Evolutionary conservation across 257 asterid genomes (phyloP), one percentile per base, ranked within the genome.

Genomic region (Forsythia viridissima): DNA sequence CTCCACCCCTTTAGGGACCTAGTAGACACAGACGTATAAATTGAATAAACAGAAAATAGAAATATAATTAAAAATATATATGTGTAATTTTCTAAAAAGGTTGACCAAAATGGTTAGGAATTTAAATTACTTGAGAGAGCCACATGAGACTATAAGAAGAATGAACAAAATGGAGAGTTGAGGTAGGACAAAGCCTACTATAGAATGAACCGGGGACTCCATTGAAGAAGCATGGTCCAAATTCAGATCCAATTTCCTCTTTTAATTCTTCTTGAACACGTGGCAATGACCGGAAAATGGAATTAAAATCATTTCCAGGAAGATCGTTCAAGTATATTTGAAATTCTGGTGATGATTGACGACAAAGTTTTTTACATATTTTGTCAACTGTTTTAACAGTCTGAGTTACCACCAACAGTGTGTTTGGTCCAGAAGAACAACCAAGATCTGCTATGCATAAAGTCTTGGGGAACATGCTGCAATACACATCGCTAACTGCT

Each of bases 131-230:
- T 85, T 81, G 81, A 76, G 94, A 91, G 3, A 89, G 86, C 94
- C 96, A 91, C 87, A 85, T 88, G 79, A 91, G 92, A 73, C 94
- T 89, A 74, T 86, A 92, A 70, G 92, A 88, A 30, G 97, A 89
- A 80, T 92, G 91, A 68, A 90, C 80, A 80, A 93, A 93, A 81
- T 91, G 95, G 10, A 93, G 80, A 13, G 73, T 81, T 3, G 78
- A 75, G 5, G 90, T 69, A 0, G 92, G 80, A n/a, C 88, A 93
- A n/a, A 93, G 92, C 75, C 94, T 84, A 16, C 79, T 79, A 15
- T 93, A 91, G 61, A 93, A 91, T 0, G 97, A 83, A 6, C 95
- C 97, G 0, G 92, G 86, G 12, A 88, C 95, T 12, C 89, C 94
- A 11, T 72, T 55, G 1, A 93, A 87, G 41, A 82, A 89, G 24